Base-by-base conservation (phyloP, 169 alveolate species). In the Plasmodium gonderi region DNA sequence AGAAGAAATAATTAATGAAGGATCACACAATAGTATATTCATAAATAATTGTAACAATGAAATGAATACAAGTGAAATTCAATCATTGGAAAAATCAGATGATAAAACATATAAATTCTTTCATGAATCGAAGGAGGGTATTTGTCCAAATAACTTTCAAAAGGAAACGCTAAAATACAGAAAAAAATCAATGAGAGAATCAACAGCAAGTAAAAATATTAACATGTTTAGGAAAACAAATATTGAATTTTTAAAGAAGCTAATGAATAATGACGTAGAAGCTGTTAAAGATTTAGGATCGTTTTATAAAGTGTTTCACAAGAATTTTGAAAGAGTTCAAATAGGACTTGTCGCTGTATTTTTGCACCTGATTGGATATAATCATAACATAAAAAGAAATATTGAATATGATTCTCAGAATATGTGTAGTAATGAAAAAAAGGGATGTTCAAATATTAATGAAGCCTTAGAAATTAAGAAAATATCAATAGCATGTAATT, bases 261-360 rank as follows among this genome's bases (percentile, higher is more conserved):
- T 90, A 72, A 42, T 90, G 82, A 67, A 76, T 2, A 90, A 78
- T 36, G 91, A 90, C 60, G 40, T 49, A n/a, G 94, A 90, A 33
- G 94, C 94, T 31, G 65, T 90, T 6, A 44, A 76, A 79, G 45
- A 45, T 29, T 79, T 90, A 51, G 90, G 90, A 47, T n/a, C 54
- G 42, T 65, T 31, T 90, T 90, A 90, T 42, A 77, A 67, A 26
- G 90, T 76, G 33, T 90, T 90, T 69, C 94, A 90, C 38, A 90
- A 90, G 51, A 90, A 78, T 78, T 90, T 90, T 42, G 94, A 90
- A 67, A 90, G 78, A 90, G 94, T 69, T 9, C 94, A 90, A 79
- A 45, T 90, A 29, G 94, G 89, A 31, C 60, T 90, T 44, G 82
- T 90, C 6, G 94, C 94, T 31, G 94, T 90, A 8, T 90, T 90